Conservation (phyloP, 2,329 filamentous ascomycete genomes). For the Huntiella abstrusa region DNA sequence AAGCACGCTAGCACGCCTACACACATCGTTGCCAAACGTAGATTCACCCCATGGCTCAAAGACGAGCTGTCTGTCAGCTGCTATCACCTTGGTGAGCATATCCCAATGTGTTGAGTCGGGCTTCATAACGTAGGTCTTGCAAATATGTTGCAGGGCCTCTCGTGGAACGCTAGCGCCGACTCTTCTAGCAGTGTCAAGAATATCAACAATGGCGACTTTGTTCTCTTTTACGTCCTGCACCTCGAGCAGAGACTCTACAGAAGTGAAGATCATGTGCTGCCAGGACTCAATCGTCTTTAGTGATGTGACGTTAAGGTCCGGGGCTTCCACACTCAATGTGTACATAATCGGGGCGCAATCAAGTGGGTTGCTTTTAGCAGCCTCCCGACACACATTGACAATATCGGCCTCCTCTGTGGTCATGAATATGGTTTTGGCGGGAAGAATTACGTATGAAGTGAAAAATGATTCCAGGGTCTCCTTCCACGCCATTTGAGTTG, state of each 20-base stretch:
- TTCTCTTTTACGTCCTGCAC: slow-evolving; percentile 12
- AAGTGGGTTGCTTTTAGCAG: slow-evolving; percentile 19
- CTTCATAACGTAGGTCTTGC: slow-evolving; percentile 23
- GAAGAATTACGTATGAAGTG: slow-evolving; percentile 31
- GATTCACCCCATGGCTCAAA: slow-evolving; percentile 19
- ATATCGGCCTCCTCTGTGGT: slow-evolving; percentile 23
- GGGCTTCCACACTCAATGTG: slow-evolving; percentile 19
- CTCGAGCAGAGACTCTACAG: slow-evolving; percentile 16
- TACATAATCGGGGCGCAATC: slow-evolving; percentile 27
- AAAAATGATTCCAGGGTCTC: slow-evolving; percentile 29
- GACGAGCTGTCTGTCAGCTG: slow-evolving; percentile 30
- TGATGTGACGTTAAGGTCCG: slow-evolving; percentile 9
- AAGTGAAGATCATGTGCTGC: slow-evolving; percentile 21
- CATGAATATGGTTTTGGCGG: slow-evolving; percentile 29
- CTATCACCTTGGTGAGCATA: slow-evolving; percentile 22
- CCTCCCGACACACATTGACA: slow-evolving; percentile 23
- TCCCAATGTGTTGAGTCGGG: slow-evolving; percentile 23
- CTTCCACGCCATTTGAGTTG: slow-evolving; percentile 21
- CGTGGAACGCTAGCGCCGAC: slow-evolving; percentile 19
- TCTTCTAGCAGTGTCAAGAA: slow-evolving; percentile 19
- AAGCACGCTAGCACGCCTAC: slow-evolving; percentile 16
- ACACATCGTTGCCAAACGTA: slow-evolving; percentile 24
- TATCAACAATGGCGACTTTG: slow-evolving; percentile 15
- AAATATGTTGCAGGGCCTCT: slow-evolving; percentile 24
- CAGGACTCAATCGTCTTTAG: slow-evolving; percentile 21